Percentiles rank a stretch among this genome's conserved stretches.
Evolutionary conservation across 2,329 filamentous ascomycete genomes (phyloP).

Genomic region (Phyllachora maydis): DNA sequence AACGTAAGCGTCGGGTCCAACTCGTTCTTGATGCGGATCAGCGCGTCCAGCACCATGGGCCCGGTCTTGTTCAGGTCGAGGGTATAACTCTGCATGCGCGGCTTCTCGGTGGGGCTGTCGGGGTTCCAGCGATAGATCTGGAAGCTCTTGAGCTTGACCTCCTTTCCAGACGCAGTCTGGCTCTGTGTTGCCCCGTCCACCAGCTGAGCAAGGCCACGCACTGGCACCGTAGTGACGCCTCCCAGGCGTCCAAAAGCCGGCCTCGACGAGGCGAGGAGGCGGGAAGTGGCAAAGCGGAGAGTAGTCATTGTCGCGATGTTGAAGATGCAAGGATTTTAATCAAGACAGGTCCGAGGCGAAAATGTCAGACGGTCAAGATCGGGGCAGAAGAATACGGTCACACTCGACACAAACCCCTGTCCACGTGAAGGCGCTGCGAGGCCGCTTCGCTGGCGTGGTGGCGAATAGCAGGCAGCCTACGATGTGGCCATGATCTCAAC

Average conservation of each 20-base stretch:
- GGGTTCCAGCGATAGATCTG: constrained; percentile 99
- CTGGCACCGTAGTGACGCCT: constrained; percentile 4
- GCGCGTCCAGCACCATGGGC: constrained; percentile 91
- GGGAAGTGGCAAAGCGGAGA: constrained; percentile 35
- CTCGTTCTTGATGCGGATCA: constrained; percentile 99
- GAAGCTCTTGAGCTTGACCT: constrained; percentile 75
- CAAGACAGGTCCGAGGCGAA: no score
- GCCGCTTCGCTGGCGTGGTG: no score
- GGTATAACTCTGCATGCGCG: constrained; percentile 84
- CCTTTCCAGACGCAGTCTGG: constrained; percentile 37
- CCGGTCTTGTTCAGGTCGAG: constrained; percentile 98
- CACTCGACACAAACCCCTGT: no score
- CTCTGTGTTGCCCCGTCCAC: no score
- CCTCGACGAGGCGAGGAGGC: constrained; percentile 26
- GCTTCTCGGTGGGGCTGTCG: constrained; percentile 80
- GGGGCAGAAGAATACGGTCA: no score
- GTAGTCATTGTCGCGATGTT: constrained; percentile 30
- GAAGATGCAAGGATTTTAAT: no score
- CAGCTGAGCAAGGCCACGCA: constrained; percentile 11
- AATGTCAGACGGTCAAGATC: no score
- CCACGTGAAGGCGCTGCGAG: no score
- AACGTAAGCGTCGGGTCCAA: constrained; percentile 92
- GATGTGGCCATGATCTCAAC: no score
- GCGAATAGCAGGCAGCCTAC: no score
- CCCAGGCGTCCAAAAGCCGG: constrained; percentile 12